Evolutionary conservation across 805 yeast species (phyloP).

Genomic region (Starmera amethionina): DNA sequence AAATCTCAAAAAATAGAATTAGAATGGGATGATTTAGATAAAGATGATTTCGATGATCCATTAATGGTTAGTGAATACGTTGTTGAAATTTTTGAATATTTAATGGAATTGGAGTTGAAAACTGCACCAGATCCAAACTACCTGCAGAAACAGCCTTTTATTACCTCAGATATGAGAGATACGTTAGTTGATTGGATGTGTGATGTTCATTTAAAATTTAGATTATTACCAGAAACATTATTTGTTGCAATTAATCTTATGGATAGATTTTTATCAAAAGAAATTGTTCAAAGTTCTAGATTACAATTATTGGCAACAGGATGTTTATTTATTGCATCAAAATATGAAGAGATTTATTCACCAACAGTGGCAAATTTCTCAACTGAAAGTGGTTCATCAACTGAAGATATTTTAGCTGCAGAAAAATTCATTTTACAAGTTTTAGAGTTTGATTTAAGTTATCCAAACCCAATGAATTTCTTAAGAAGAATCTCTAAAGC

Average conservation of each 20-base stretch:
- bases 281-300: constrained; percentile 69
- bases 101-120: constrained; percentile 59
- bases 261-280: constrained; percentile 78
- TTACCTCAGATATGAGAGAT: constrained; percentile 51
- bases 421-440: constrained; percentile 73
- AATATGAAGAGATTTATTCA: constrained; percentile 86
- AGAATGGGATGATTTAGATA: constrained; percentile 69
- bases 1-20: constrained; percentile 21
- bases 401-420: constrained; percentile 77
- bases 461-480: constrained; percentile 91
- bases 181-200: constrained; percentile 92
- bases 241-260: constrained; percentile 76
- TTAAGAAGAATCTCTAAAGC: constrained; percentile 87
- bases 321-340: constrained; percentile 79
- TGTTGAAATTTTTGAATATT: constrained; percentile 72
- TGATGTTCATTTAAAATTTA: constrained; percentile 77
- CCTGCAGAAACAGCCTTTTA: constrained; percentile 30
- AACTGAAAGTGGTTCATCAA: constrained; percentile 70
- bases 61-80: constrained; percentile 93
- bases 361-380: constrained; percentile 85
- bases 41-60: constrained; percentile 72
- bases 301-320: constrained; percentile 83
- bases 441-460: constrained; percentile 66
- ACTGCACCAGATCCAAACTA: constrained; percentile 50
- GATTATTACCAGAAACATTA: constrained; percentile 79